Percentiles rank a stretch among this genome's conserved stretches.
phyloP scores from a whole-genome alignment of 169 alveolate species.

The Babesia gibsoni region DNA sequence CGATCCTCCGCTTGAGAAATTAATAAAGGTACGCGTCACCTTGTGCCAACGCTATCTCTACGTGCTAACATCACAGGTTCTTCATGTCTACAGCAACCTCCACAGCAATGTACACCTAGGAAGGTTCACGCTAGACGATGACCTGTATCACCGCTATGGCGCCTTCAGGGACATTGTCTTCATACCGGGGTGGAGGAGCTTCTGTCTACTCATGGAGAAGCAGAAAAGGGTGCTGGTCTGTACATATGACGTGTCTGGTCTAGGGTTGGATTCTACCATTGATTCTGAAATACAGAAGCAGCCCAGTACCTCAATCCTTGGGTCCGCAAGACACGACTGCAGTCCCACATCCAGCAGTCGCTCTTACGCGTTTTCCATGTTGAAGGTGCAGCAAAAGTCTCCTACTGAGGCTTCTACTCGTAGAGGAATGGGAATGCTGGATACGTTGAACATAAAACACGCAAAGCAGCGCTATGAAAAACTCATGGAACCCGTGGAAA shows the following conservation, averaged over 20 bases:
- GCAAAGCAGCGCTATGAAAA: neutral
- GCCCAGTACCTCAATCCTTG: neutral
- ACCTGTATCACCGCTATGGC: neutral
- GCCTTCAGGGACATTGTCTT: slow-evolving; percentile 35
- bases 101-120: slow-evolving; percentile 33
- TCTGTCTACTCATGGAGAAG: slow-evolving; percentile 45
- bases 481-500: neutral
- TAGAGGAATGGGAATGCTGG: neutral
- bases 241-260: neutral
- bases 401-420: neutral
- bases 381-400: neutral
- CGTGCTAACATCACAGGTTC: slow-evolving; percentile 27
- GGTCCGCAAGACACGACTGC: neutral
- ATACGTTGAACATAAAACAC: neutral
- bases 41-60: slow-evolving; percentile 35
- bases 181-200: slow-evolving; percentile 8
- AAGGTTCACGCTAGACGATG: slow-evolving; percentile 1
- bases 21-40: slow-evolving; percentile 25
- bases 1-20: neutral
- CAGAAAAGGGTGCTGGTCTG: slow-evolving; percentile 27
- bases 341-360: neutral
- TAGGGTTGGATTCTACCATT: neutral
- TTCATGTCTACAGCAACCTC: slow-evolving; percentile 45
- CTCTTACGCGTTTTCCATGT: neutral
- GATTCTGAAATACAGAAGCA: neutral